These are phyloP conservation scores for Eimeria sp. DNA, from an alignment of 169 alveolate genomes.

Conservation along the genomic window DNA sequence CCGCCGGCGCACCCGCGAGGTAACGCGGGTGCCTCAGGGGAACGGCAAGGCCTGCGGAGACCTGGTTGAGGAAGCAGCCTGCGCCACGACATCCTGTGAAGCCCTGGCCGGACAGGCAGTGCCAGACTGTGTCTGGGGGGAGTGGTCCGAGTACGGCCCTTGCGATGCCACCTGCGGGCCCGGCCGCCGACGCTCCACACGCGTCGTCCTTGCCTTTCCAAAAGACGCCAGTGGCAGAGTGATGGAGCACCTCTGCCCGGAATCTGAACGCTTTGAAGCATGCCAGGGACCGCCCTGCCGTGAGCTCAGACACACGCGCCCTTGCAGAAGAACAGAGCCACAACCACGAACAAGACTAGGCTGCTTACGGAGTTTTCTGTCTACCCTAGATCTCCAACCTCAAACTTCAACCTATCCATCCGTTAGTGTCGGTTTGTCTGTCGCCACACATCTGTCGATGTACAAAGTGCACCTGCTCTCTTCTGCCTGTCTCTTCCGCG, in stretches of 20 bases:
- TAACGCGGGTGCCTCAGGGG: slow-evolving; percentile 74
- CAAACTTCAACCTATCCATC: background rate
- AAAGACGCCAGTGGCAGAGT: slow-evolving; percentile 47
- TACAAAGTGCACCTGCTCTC: background rate
- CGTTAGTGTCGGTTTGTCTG: background rate
- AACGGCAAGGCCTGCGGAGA: slow-evolving; percentile 83
- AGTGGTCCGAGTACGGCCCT: slow-evolving; percentile 84
- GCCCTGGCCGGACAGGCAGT: slow-evolving; percentile 76
- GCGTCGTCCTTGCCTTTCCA: slow-evolving; percentile 79
- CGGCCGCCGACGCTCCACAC: slow-evolving; percentile 82
- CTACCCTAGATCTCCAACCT: background rate
- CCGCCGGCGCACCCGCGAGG: slow-evolving; percentile 83
- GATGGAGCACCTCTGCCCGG: slow-evolving; percentile 41
- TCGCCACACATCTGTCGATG: background rate
- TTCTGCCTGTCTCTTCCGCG: background rate
- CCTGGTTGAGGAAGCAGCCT: slow-evolving; percentile 80
- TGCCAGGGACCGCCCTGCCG: slow-evolving; percentile 81
- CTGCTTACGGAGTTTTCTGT: background rate
- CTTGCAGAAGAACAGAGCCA: background rate
- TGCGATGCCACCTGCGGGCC: slow-evolving; percentile 86
- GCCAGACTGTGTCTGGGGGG: slow-evolving; percentile 75
- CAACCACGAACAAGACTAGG: background rate
- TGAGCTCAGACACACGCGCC: background rate
- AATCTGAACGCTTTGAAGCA: slow-evolving; percentile 35
- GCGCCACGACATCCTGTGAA: slow-evolving; percentile 80